Conservation (phyloP, 352 stramenopile species). For the Phytophthora chlamydospora region DNA sequence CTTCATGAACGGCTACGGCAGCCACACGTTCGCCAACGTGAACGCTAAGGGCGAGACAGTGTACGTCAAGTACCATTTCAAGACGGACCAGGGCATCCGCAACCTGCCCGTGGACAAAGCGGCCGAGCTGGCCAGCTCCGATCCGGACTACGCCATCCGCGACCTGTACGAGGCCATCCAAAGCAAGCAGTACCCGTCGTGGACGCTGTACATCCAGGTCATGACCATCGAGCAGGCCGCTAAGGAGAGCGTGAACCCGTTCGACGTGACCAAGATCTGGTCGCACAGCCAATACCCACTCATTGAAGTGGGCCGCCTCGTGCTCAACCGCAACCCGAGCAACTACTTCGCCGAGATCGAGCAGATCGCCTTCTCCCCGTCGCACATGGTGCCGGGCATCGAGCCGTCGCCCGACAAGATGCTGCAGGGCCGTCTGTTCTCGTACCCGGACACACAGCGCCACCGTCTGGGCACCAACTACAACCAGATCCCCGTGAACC, state of each 20-base stretch:
- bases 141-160: conserved; percentile 90
- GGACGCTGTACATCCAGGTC: conserved; percentile 92
- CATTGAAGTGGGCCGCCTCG: conserved; percentile 84
- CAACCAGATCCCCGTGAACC: conserved; percentile 90
- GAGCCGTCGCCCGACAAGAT: conserved; percentile 89
- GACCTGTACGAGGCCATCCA: conserved; percentile 93
- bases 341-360: conserved; percentile 96
- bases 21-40: conserved; percentile 92
- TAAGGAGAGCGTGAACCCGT: conserved; percentile 80
- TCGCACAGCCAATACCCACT: conserved; percentile 88
- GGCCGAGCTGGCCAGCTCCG: conserved; percentile 57
- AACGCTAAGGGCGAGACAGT: conserved; percentile 74
- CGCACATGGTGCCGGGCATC: conserved; percentile 92
- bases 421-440: conserved; percentile 90
- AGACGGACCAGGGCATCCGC: conserved; percentile 90
- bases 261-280: conserved; percentile 95
- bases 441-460: conserved; percentile 89
- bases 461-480: conserved; percentile 92
- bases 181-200: conserved; percentile 78
- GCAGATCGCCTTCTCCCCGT: conserved; percentile 92
- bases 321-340: conserved; percentile 91
- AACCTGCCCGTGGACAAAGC: conserved; percentile 89
- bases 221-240: conserved; percentile 86
- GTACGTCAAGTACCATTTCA: conserved; percentile 95
- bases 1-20: conserved; percentile 94